Evolutionary conservation across 768 basidiomycete genomes (phyloP).

Genomic region (Hericium erinaceus): DNA sequence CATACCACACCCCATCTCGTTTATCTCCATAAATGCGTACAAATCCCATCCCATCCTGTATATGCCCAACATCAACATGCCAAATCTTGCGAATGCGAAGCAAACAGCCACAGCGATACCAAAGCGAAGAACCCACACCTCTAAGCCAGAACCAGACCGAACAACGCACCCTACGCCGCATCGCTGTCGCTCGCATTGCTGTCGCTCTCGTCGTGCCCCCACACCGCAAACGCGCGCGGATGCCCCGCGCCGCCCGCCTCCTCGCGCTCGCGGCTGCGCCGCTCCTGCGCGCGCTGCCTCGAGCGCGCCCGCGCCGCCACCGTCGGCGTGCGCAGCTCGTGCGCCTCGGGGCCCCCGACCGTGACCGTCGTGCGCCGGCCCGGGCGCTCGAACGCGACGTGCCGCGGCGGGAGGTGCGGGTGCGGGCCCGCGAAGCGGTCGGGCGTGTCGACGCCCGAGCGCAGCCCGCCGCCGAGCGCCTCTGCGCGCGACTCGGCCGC

Average conservation of each 20-base stretch:
- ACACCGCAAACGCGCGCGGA: constrained; percentile 65
- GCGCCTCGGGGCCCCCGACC: not conserved
- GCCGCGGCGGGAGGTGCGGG: constrained; percentile 2
- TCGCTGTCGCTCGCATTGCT: constrained; percentile 75
- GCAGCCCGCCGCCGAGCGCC: constrained; percentile 7
- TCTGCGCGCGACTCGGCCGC: not conserved
- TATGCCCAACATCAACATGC: not conserved
- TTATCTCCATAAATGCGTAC: not conserved
- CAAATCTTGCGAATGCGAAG: not conserved
- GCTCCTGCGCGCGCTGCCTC: constrained; percentile 15
- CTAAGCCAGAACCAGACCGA: not conserved
- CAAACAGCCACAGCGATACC: not conserved
- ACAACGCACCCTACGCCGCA: constrained; percentile 15
- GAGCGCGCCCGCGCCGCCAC: constrained; percentile 16
- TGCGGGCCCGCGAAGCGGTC: constrained; percentile 5
- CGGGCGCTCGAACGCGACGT: not conserved
- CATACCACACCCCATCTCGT: too few relatives aligned
- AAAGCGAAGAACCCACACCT: too few relatives aligned
- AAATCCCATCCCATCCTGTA: not conserved
- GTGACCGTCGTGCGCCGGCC: not conserved
- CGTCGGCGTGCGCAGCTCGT: constrained; percentile 9
- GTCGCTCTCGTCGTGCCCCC: constrained; percentile 85
- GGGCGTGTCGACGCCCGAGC: constrained; percentile 13
- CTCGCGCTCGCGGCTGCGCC: constrained; percentile 8
- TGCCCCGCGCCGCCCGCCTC: constrained; percentile 24